Conservation (phyloP, 148 eudicot genomes). For the Rhododendron ferrugineum region DNA sequence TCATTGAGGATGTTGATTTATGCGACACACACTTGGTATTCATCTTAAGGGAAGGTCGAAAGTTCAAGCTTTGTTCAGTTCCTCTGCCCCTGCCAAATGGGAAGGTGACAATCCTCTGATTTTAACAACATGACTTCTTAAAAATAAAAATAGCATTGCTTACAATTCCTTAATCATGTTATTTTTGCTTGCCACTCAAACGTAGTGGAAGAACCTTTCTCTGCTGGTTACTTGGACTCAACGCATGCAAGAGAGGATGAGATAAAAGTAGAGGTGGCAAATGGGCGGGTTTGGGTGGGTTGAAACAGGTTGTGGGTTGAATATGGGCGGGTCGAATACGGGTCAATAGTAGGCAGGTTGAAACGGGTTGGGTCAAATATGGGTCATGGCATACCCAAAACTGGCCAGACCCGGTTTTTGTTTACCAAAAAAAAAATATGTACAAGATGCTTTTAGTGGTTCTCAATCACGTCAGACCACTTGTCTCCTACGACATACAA, state of each 20-base stretch:
- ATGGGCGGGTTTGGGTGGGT: too few species aligned
- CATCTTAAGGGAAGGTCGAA: slow-evolving; percentile 51
- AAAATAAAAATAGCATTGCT: background rate
- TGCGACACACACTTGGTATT: slow-evolving; percentile 67
- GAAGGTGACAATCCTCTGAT: slow-evolving; percentile 33
- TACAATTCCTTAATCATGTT: background rate
- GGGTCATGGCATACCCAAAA: too few species aligned
- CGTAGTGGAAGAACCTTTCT: background rate
- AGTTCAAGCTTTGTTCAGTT: slow-evolving; percentile 57
- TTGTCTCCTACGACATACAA: too few species aligned
- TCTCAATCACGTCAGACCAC: too few species aligned
- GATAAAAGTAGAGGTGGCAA: background rate
- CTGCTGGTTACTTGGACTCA: background rate
- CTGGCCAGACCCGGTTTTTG: too few species aligned
- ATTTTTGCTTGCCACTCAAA: background rate
- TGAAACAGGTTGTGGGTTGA: too few species aligned
- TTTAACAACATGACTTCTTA: background rate
- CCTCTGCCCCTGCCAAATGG: slow-evolving; percentile 56
- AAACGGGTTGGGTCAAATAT: too few species aligned
- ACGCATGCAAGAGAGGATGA: background rate
- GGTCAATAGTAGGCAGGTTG: too few species aligned
- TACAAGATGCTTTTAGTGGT: too few species aligned
- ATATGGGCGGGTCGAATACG: too few species aligned
- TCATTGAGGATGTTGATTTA: slow-evolving; percentile 83
- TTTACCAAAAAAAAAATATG: too few species aligned